phyloP scores from a whole-genome alignment of 768 basidiomycete species.

The Holtermannia corniformis region DNA sequence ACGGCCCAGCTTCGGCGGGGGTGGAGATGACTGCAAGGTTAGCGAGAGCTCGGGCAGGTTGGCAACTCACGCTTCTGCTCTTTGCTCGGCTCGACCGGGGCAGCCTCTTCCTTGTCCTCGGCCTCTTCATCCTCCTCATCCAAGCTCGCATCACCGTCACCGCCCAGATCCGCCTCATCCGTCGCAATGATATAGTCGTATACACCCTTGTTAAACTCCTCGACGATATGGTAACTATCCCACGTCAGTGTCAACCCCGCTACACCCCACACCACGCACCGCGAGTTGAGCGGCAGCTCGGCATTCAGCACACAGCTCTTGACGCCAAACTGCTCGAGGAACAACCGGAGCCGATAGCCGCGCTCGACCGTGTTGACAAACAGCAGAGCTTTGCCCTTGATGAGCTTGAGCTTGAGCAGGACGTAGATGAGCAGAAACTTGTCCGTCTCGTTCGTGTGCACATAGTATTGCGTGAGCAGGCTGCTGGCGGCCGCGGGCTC shows the following conservation, averaged over 20 bases:
- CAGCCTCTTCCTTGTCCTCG: constrained; percentile 3
- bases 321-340: constrained; percentile 93
- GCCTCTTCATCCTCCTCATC: constrained; percentile 44
- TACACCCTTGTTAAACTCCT: constrained; percentile 96
- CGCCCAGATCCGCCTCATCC: constrained; percentile 64
- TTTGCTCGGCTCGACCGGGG: constrained; percentile 41
- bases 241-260: neutral
- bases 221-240: constrained; percentile 95
- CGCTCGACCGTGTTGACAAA: constrained; percentile 96
- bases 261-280: constrained; percentile 50
- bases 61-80: constrained; percentile 6
- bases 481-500: constrained; percentile 76
- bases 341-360: constrained; percentile 91
- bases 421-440: constrained; percentile 95
- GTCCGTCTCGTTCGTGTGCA: constrained; percentile 81
- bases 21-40: neutral
- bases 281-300: constrained; percentile 87
- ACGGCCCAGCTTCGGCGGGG: constrained; percentile 25
- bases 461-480: constrained; percentile 70
- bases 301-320: constrained; percentile 93
- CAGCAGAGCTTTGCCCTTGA: constrained; percentile 90
- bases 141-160: constrained; percentile 49
- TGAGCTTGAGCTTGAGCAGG: constrained; percentile 87
- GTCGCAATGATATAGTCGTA: constrained; percentile 99
- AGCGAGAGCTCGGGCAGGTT: neutral